These are phyloP conservation scores for Tetraselmis chui DNA, from an alignment of 139 green algal genomes.

Conservation along the genomic window DNA sequence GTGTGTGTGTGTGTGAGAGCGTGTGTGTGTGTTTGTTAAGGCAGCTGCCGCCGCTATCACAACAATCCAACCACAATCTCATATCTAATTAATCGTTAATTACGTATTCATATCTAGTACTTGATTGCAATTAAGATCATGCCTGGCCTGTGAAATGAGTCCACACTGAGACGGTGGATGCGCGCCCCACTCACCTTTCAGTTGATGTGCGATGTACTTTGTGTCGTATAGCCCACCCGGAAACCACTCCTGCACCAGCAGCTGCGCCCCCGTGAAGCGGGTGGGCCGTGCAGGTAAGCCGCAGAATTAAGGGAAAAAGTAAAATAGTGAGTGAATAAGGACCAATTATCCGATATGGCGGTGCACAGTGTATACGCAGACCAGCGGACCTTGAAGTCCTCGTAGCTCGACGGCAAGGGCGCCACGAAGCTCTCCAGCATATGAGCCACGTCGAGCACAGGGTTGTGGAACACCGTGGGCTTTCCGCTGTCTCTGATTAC, in stretches of 20 bases:
- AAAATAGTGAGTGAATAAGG: no score
- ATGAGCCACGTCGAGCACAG: not conserved
- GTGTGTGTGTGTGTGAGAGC: no score
- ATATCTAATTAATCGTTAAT: no score
- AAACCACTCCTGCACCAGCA: not conserved
- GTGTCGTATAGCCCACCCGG: not conserved
- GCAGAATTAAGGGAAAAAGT: no score
- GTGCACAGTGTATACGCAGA: no score
- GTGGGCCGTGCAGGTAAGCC: not conserved
- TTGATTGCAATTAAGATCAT: no score
- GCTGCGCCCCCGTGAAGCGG: not conserved
- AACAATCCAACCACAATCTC: no score
- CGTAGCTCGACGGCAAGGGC: not conserved
- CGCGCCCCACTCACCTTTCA: not conserved
- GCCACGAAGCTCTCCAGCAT: not conserved
- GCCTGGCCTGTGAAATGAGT: no score
- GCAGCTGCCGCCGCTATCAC: no score
- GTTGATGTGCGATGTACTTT: not conserved
- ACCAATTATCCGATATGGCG: no score
- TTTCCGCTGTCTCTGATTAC: not conserved
- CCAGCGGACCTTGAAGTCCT: not conserved
- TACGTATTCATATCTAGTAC: no score
- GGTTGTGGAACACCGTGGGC: not conserved
- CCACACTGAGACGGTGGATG: not conserved
- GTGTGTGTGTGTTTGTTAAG: no score